These are phyloP conservation scores for Erythrobasidium yunnanense DNA, from an alignment of 768 basidiomycete species.

Conservation along the genomic window DNA sequence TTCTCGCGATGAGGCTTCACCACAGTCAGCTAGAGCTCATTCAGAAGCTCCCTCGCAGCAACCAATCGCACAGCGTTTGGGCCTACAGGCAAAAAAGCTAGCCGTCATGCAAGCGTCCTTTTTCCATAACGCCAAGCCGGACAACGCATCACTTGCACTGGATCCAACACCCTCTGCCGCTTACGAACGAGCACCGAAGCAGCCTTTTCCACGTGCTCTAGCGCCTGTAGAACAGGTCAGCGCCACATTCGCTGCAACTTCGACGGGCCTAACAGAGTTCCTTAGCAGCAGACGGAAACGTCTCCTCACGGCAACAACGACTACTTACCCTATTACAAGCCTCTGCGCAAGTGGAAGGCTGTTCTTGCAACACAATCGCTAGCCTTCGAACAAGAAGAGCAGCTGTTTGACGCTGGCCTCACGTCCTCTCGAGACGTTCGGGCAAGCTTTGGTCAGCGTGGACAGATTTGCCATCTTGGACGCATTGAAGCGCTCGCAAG, in stretches of 20 bases:
- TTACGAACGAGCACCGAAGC: conserved; percentile 51
- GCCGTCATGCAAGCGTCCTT: conserved; percentile 87
- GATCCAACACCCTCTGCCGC: conserved; percentile 32
- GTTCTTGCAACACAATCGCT: conserved; percentile 47
- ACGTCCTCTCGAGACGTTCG: conserved; percentile 77
- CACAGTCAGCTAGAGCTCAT: background rate
- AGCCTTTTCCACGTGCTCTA: background rate
- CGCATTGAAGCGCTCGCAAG: conserved; percentile 43
- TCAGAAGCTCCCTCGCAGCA: background rate
- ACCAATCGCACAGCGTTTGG: conserved; percentile 50
- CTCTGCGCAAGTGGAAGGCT: conserved; percentile 26
- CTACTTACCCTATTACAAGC: conserved; percentile 25
- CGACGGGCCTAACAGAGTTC: too few relatives aligned
- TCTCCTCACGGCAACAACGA: background rate
- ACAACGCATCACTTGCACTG: background rate
- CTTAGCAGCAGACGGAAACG: too few relatives aligned
- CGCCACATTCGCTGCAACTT: background rate
- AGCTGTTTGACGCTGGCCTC: conserved; percentile 68
- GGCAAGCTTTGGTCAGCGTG: conserved; percentile 78
- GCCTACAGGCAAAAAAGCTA: conserved; percentile 75
- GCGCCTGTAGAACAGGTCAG: background rate
- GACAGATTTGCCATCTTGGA: conserved; percentile 65
- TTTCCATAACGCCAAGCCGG: conserved; percentile 44
- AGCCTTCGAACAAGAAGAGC: conserved; percentile 55
- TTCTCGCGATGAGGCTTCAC: background rate